Conservation (phyloP, 768 basidiomycete species). For the Rickenella mellea region DNA sequence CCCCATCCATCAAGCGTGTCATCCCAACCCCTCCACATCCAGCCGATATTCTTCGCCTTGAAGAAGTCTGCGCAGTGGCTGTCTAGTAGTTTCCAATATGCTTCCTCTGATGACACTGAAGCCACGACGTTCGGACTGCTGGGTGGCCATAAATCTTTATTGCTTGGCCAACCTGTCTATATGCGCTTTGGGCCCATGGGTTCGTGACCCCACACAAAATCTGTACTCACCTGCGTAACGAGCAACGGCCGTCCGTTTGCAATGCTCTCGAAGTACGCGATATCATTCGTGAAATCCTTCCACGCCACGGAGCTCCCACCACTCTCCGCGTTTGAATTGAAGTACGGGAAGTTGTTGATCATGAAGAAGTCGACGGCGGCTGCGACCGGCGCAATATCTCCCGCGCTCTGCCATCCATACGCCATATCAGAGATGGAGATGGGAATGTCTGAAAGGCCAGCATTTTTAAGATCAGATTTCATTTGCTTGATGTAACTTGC, state of each 20-base stretch:
- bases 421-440: slow-evolving; percentile 13
- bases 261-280: slow-evolving; percentile 1
- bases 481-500: slow-evolving; percentile 7
- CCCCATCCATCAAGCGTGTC: slow-evolving; percentile 10
- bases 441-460: slow-evolving; percentile 5
- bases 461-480: slow-evolving; percentile 3
- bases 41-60: slow-evolving; percentile 7
- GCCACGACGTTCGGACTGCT: slow-evolving; percentile 11
- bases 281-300: background rate
- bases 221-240: background rate
- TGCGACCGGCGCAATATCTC: slow-evolving; percentile 4
- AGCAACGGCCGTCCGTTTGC: background rate
- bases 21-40: slow-evolving; percentile 11
- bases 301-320: background rate
- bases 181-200: background rate
- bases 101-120: slow-evolving; percentile 8
- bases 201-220: background rate
- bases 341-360: slow-evolving; percentile 6
- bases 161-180: slow-evolving; percentile 13
- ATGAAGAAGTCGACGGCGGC: slow-evolving; percentile 11
- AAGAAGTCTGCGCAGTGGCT: slow-evolving; percentile 8
- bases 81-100: slow-evolving; percentile 11
- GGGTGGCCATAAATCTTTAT: slow-evolving; percentile 10
- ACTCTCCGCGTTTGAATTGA: background rate
- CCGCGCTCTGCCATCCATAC: slow-evolving; percentile 7